These are phyloP conservation scores for Letharia columbiana DNA, from an alignment of 495 filamentous ascomycete species.

Conservation along the genomic window DNA sequence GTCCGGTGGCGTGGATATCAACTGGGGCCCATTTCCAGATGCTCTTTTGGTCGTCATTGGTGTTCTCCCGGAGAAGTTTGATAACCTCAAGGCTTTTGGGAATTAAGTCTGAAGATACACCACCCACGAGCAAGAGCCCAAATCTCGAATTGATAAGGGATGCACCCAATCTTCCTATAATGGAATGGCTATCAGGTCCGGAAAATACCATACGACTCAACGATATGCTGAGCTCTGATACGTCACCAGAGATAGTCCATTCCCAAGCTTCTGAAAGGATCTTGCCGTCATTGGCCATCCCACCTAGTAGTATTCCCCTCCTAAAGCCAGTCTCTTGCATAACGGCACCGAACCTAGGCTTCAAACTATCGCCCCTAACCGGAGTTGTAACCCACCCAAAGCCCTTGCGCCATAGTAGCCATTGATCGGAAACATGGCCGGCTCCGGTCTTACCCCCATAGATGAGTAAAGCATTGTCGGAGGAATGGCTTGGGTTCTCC, in stretches of 20 bases:
- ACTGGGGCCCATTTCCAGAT: constrained; percentile 15
- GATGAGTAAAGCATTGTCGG: constrained; percentile 42
- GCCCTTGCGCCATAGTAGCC: constrained; percentile 53
- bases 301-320: constrained; percentile 57
- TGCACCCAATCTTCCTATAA: constrained; percentile 34
- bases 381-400: constrained; percentile 44
- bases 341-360: constrained; percentile 54
- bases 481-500: constrained; percentile 28
- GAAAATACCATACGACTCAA: constrained; percentile 22
- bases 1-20: constrained; percentile 17
- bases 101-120: constrained; percentile 32
- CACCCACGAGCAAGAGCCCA: constrained; percentile 38
- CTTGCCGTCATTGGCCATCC: constrained; percentile 51
- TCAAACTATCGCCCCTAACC: constrained; percentile 34
- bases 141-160: constrained; percentile 33
- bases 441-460: constrained; percentile 61
- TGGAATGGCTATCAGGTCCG: background rate
- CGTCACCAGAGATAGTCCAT: constrained; percentile 39
- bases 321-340: constrained; percentile 35
- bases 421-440: constrained; percentile 48
- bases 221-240: constrained; percentile 11
- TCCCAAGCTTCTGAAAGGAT: constrained; percentile 49
- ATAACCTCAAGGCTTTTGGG: constrained; percentile 34
- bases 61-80: constrained; percentile 21
- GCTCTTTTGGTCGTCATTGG: constrained; percentile 10